phyloP scores from a whole-genome alignment of 345 rosid species.

The Erysimum cheiranthoides region DNA sequence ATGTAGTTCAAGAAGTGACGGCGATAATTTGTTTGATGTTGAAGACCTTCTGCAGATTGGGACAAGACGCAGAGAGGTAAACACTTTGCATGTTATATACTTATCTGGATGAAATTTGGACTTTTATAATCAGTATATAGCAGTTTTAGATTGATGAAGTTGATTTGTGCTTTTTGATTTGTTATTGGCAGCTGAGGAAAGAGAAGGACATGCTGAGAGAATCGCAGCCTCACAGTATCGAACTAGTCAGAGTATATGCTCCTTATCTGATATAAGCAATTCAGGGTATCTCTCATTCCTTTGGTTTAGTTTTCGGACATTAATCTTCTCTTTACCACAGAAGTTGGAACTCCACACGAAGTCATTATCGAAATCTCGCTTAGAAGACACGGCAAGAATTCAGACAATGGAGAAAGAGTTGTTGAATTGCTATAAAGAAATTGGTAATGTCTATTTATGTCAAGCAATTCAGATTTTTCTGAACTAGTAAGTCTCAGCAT shows the following conservation, averaged over 20 bases:
- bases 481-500: neutral
- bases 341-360: slow-evolving; percentile 62
- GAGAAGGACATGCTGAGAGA: slow-evolving; percentile 74
- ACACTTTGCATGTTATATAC: slow-evolving; percentile 26
- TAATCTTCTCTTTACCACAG: slow-evolving; percentile 49
- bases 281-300: slow-evolving; percentile 32
- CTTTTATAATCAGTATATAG: slow-evolving; percentile 48
- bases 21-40: slow-evolving; percentile 49
- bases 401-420: slow-evolving; percentile 73
- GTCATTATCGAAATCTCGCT: slow-evolving; percentile 65
- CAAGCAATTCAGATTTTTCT: slow-evolving; percentile 45
- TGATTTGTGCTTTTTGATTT: slow-evolving; percentile 28
- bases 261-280: slow-evolving; percentile 45
- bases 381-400: slow-evolving; percentile 62
- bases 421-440: slow-evolving; percentile 77
- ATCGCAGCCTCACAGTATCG: slow-evolving; percentile 72
- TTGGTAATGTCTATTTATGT: slow-evolving; percentile 59
- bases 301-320: slow-evolving; percentile 22
- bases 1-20: slow-evolving; percentile 51
- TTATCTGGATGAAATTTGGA: slow-evolving; percentile 14
- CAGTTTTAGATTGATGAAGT: slow-evolving; percentile 15
- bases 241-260: slow-evolving; percentile 69
- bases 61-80: slow-evolving; percentile 65
- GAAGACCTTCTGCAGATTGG: slow-evolving; percentile 66
- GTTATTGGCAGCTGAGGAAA: slow-evolving; percentile 68